phyloP scores from a whole-genome alignment of 805 yeast genomes.

The Yarrowia osloensis region DNA sequence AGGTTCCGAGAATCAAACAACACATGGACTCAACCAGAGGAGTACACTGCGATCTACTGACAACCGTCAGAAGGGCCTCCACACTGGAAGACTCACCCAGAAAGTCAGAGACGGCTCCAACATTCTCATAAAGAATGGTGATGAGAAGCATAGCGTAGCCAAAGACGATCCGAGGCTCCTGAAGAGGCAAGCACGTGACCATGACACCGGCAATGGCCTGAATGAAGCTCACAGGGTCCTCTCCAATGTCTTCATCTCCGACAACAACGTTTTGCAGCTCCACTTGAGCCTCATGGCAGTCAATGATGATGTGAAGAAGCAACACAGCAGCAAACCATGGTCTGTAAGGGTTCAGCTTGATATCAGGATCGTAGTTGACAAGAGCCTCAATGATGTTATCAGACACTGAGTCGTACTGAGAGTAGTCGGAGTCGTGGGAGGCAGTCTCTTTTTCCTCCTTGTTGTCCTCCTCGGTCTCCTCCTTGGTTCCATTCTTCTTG shows the following conservation, averaged over 20 bases:
- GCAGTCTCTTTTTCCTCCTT: background rate
- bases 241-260: slow-evolving; percentile 57
- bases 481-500: background rate
- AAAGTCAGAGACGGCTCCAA: slow-evolving; percentile 72
- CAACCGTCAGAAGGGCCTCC: slow-evolving; percentile 66
- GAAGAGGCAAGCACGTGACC: slow-evolving; percentile 58
- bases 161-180: slow-evolving; percentile 73
- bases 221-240: slow-evolving; percentile 67
- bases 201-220: slow-evolving; percentile 79
- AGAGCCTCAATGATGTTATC: slow-evolving; percentile 71
- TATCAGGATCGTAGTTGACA: slow-evolving; percentile 72
- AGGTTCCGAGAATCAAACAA: slow-evolving; percentile 68
- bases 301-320: slow-evolving; percentile 48
- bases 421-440: background rate
- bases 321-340: slow-evolving; percentile 79
- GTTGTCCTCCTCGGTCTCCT: background rate
- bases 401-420: slow-evolving; percentile 11
- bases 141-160: slow-evolving; percentile 76
- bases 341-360: slow-evolving; percentile 79
- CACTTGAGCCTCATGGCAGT: slow-evolving; percentile 38
- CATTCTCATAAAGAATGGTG: slow-evolving; percentile 77
- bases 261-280: slow-evolving; percentile 45
- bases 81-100: slow-evolving; percentile 65
- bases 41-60: slow-evolving; percentile 51
- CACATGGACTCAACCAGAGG: slow-evolving; percentile 72